phyloP scores from a whole-genome alignment of 1,139 yeast genomes.

The Kurtzmaniella quercitrusa region DNA sequence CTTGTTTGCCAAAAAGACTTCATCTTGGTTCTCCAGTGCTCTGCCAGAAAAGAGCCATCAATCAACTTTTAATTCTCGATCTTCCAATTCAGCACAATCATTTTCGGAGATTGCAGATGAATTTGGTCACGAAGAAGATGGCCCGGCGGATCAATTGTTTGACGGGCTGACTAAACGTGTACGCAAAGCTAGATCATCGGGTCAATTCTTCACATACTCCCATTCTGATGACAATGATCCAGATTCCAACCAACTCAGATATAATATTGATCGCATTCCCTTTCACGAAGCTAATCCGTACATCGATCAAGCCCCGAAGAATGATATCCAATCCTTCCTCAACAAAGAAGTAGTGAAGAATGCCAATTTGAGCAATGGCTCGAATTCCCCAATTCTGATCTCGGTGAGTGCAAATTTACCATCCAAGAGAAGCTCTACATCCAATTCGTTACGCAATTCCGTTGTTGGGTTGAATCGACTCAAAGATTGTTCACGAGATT shows the following conservation, averaged over 20 bases:
- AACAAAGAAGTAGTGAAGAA: background rate
- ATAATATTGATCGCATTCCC: constrained; percentile 23
- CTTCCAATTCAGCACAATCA: background rate
- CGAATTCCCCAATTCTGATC: background rate
- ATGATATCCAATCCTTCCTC: background rate
- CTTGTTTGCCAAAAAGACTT: background rate
- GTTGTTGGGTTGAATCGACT: constrained; percentile 38
- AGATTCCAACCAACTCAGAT: constrained; percentile 11
- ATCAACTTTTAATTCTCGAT: background rate
- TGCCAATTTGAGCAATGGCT: background rate
- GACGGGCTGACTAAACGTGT: constrained; percentile 10
- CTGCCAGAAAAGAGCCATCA: background rate
- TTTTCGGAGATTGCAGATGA: background rate
- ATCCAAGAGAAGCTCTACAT: constrained; percentile 18
- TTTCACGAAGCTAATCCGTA: constrained; percentile 25
- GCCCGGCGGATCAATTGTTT: background rate
- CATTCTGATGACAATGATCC: background rate
- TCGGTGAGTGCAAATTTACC: constrained; percentile 32
- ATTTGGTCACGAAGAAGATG: background rate
- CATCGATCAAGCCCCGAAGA: constrained; percentile 11
- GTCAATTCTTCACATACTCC: constrained; percentile 20
- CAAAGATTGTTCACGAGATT: constrained; percentile 25
- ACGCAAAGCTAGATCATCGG: constrained; percentile 35
- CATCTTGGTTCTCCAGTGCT: background rate
- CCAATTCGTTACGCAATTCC: constrained; percentile 29